Evolutionary conservation across 495 filamentous ascomycete species (phyloP).

Genomic region (Penicillium robsamsonii): DNA sequence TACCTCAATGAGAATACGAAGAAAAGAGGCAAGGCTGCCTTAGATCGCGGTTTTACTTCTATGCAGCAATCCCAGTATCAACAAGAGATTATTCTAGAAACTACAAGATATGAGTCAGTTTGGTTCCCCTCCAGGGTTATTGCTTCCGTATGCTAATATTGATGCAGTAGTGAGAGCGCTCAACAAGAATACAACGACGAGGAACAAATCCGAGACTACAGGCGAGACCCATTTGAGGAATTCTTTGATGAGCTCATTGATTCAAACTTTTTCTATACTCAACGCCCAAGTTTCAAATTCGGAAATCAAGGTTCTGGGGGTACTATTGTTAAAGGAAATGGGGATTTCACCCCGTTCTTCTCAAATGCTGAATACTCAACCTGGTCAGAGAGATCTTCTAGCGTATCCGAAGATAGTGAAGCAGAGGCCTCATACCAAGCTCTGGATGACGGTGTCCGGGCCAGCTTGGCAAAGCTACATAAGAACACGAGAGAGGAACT

Average conservation of each 20-base stretch:
- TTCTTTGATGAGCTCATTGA: conserved; percentile 5
- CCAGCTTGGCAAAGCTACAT: not conserved
- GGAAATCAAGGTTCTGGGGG: not conserved
- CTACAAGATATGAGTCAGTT: not conserved
- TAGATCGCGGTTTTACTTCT: not conserved
- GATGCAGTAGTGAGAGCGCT: not conserved
- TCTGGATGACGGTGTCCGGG: not conserved
- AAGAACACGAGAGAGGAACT: not conserved
- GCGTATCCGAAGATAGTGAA: not conserved
- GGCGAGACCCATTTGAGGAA: not conserved
- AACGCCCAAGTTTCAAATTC: not conserved
- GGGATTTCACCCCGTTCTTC: not conserved
- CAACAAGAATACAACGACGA: not conserved
- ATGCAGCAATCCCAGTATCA: not conserved
- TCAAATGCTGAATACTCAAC: not conserved
- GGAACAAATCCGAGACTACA: not conserved
- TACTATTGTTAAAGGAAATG: not conserved
- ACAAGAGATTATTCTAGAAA: too few relatives aligned
- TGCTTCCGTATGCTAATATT: not conserved
- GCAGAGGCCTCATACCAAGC: not conserved
- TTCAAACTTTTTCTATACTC: conserved; percentile 1
- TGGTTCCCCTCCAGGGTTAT: not conserved
- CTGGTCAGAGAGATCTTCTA: not conserved
- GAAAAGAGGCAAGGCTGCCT: not conserved
- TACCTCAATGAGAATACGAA: conserved; percentile 4